Base-by-base conservation (phyloP, 2,329 filamentous ascomycete genomes). In the Mollisiaceae sp. region DNA sequence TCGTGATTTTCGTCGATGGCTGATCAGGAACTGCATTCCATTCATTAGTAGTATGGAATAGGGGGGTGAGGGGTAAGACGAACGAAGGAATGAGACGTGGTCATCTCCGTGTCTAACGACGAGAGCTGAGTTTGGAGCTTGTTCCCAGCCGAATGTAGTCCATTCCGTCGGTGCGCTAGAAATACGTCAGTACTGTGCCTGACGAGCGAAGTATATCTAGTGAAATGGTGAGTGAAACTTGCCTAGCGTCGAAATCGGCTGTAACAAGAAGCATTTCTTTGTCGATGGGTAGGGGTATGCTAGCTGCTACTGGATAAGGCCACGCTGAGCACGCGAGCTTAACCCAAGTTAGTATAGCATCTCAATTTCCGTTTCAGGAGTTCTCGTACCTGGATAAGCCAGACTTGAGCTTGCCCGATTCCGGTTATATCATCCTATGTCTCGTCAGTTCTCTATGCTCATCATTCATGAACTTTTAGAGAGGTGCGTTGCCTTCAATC, bases 81-180 rank as follows among this genome's bases (percentile, higher is more conserved):
- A 12, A 32, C 50, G 50, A 32, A 54, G 50, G 24, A 69, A 58
- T 14, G 62, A 65, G 18, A 62, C 60, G 54, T 69, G 67, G 27
- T 65, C 63, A 50, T 69, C 67, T n/a, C 67, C 64, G 45, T 69
- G 67, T n/a, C 62, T 59, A 8, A 67, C 63, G 9, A 60, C 64
- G 9, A 69, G 45, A 9, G 39, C 61, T 18, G 64, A 66, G n/a
- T 63, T 65, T 0, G 59, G 62, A 41, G 56, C 36, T 38, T 56
- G 38, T 32, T 56, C 39, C 62, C 65, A 57, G 6, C 20, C 20
- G 41, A 61, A 67, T 14, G 38, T 61, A 4, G 62, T 39, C 62
- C 62, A 65, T 50, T 69, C 64, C 1, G 54, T 59, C 36, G 62
- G 56, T 32, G 65, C 62, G 14, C 50, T 35, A 11, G 12, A 35